Percentiles rank a stretch among this genome's conserved stretches.
These are phyloP conservation scores for Knoxdaviesia proteae DNA, from an alignment of 2,329 filamentous ascomycete species.

Conservation along the genomic window DNA sequence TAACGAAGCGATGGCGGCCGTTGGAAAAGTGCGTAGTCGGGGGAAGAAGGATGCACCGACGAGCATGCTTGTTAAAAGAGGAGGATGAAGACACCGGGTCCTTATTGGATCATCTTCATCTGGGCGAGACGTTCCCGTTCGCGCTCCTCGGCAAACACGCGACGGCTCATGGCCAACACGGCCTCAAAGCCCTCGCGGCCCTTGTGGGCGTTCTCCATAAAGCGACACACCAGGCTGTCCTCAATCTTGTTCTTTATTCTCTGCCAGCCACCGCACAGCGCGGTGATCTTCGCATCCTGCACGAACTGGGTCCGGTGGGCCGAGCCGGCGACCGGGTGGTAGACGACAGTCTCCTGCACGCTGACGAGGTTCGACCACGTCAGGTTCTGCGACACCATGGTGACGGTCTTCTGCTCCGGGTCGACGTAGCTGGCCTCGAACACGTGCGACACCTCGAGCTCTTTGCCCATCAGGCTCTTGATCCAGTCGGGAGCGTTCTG, in stretches of 20 bases:
- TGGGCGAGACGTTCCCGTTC: conserved; percentile 26
- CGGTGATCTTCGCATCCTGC: conserved; percentile 83
- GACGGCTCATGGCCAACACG: conserved; percentile 79
- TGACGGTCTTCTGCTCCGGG: conserved; percentile 62
- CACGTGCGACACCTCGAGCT: conserved; percentile 64
- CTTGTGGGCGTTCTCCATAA: conserved; percentile 77
- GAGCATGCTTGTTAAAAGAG: no score
- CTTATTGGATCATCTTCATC: conserved; percentile 4
- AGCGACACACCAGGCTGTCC: conserved; percentile 70
- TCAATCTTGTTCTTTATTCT: conserved; percentile 93
- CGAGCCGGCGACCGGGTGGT: conserved; percentile 36
- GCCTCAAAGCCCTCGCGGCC: conserved; percentile 89
- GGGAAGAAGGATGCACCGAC: no score
- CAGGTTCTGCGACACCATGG: conserved; percentile 90
- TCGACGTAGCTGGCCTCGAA: conserved; percentile 95
- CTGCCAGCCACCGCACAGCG: conserved; percentile 90
- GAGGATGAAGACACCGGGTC: no score
- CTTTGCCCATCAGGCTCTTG: conserved; percentile 50
- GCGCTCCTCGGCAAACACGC: conserved; percentile 78
- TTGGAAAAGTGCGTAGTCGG: no score
- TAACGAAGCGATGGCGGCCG: no score
- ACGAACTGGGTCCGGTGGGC: conserved; percentile 53
- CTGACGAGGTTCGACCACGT: conserved; percentile 80
- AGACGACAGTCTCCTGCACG: conserved; percentile 83
- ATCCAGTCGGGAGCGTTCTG: conserved; percentile 60